phyloP scores from a whole-genome alignment of 257 asterid species.

The Cruciata laevipes region DNA sequence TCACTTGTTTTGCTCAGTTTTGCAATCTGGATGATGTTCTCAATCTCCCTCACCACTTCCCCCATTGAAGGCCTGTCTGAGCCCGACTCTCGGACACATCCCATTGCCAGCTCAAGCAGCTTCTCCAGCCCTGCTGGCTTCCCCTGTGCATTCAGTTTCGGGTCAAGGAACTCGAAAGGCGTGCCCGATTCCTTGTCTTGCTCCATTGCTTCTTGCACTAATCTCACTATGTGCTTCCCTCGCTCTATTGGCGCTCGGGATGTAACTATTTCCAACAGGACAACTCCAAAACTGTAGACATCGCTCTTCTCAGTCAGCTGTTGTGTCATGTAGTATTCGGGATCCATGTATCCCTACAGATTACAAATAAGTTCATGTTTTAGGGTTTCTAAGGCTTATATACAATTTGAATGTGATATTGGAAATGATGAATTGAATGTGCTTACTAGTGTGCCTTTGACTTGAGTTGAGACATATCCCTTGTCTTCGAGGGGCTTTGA shows the following conservation, averaged over 20 bases:
- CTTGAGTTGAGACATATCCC: slow-evolving; percentile 83
- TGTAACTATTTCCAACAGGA: slow-evolving; percentile 59
- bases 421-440: background rate
- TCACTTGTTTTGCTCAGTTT: slow-evolving; percentile 19
- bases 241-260: slow-evolving; percentile 68
- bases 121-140: slow-evolving; percentile 38
- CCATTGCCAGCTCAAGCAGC: slow-evolving; percentile 58
- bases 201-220: slow-evolving; percentile 44
- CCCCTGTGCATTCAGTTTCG: slow-evolving; percentile 32
- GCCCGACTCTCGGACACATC: slow-evolving; percentile 58
- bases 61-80: slow-evolving; percentile 76
- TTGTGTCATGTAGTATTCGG: slow-evolving; percentile 88
- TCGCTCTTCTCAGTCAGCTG: slow-evolving; percentile 80
- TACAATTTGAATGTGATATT: too few relatives aligned
- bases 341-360: slow-evolving; percentile 78
- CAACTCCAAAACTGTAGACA: slow-evolving; percentile 75
- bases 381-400: too few relatives aligned
- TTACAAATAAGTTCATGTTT: background rate
- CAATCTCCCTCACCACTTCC: slow-evolving; percentile 69
- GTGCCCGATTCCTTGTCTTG: slow-evolving; percentile 22
- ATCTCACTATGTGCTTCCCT: slow-evolving; percentile 68
- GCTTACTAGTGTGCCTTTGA: slow-evolving; percentile 88
- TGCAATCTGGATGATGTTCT: slow-evolving; percentile 49
- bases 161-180: slow-evolving; percentile 40
- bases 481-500: slow-evolving; percentile 68